Evolutionary conservation across 1,139 yeast species (phyloP).

Genomic region (Candida dubliniensis): DNA sequence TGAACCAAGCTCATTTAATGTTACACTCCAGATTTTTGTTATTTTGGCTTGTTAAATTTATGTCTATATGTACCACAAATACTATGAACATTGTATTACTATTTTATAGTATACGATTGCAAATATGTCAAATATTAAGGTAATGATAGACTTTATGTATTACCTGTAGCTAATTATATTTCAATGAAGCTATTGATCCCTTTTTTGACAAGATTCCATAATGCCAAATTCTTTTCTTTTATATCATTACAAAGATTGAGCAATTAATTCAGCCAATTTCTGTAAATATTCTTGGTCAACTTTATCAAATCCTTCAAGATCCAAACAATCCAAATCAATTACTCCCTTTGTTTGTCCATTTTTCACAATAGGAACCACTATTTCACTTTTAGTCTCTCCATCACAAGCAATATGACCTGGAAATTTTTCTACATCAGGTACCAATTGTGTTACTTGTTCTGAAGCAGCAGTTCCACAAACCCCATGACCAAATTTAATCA

Average conservation of each 20-base stretch:
- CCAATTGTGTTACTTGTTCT: constrained; percentile 61
- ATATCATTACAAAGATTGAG: constrained; percentile 17
- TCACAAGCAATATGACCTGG: constrained; percentile 98
- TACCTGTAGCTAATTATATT: background rate
- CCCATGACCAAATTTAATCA: constrained; percentile 74
- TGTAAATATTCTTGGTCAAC: constrained; percentile 63
- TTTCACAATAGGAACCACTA: constrained; percentile 78
- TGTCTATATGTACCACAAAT: background rate
- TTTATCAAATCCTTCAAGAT: constrained; percentile 62
- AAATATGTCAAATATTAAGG: too few species aligned
- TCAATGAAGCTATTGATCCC: background rate
- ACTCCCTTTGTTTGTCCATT: constrained; percentile 62
- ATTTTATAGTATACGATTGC: too few species aligned
- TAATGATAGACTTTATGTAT: too few species aligned
- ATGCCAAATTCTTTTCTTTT: background rate
- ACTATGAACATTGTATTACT: too few species aligned
- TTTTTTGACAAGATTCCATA: background rate
- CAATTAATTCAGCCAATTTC: constrained; percentile 52
- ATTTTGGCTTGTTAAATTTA: too few species aligned
- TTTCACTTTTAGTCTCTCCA: constrained; percentile 89
- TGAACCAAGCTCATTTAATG: too few species aligned
- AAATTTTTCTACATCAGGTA: constrained; percentile 68
- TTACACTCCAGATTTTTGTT: too few species aligned
- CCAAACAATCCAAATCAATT: constrained; percentile 80
- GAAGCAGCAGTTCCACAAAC: constrained; percentile 89